phyloP scores from a whole-genome alignment of 441 rosid genomes.

The Syzygium malaccense region DNA sequence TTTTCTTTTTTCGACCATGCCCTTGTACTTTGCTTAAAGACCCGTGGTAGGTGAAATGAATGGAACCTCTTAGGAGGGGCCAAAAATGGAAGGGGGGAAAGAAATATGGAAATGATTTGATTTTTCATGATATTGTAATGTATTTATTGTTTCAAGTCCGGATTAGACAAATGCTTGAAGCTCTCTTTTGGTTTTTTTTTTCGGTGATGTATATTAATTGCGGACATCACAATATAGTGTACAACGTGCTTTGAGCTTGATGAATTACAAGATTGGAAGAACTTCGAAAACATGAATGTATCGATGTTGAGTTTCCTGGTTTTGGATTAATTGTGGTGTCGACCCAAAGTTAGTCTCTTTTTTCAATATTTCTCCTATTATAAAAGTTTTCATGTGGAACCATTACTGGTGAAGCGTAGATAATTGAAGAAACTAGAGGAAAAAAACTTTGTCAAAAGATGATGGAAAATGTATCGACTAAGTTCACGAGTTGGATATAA shows the following conservation, averaged over 20 bases:
- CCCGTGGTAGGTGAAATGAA: not conserved
- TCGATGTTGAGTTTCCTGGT: not conserved
- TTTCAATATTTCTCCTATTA: not conserved
- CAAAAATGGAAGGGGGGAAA: not conserved
- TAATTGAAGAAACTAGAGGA: not conserved
- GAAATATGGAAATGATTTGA: not conserved
- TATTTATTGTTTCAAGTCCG: not conserved
- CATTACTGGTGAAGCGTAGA: not conserved
- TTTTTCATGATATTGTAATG: not conserved
- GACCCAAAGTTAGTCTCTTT: no score
- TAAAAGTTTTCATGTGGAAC: no score
- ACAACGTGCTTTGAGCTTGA: not conserved
- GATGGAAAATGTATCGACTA: not conserved
- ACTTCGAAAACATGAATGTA: not conserved
- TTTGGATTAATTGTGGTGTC: not conserved
- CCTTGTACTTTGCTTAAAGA: not conserved
- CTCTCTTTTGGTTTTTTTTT: not conserved
- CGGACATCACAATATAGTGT: not conserved
- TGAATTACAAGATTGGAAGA: not conserved
- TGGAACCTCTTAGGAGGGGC: not conserved
- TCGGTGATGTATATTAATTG: not conserved
- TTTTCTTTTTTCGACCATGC: not conserved
- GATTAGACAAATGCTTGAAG: not conserved
- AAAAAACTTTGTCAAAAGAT: not conserved
- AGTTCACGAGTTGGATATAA: not conserved